phyloP scores from a whole-genome alignment of 768 basidiomycete species.

The Agrocybe praecox region DNA sequence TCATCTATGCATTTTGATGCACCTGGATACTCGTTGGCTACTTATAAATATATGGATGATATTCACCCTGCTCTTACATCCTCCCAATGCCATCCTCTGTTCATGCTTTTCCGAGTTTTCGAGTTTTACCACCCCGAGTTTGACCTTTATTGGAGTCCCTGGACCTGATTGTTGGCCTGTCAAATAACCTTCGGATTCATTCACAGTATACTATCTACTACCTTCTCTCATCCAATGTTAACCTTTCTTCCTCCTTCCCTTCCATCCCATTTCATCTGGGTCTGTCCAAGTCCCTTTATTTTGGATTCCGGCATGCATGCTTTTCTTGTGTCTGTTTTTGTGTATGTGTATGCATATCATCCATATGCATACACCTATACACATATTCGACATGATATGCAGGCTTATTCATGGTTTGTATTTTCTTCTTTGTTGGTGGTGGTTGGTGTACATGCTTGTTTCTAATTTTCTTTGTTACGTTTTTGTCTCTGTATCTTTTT shows the following conservation, averaged over 20 bases:
- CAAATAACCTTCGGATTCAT: constrained; percentile 27
- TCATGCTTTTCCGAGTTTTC: background rate
- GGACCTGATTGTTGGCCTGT: constrained; percentile 30
- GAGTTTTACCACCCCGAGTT: background rate
- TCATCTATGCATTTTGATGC: too few species aligned
- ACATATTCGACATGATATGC: too few species aligned
- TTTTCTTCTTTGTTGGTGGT: too few species aligned
- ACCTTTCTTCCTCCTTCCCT: background rate
- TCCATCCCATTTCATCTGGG: background rate
- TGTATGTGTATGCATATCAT: background rate
- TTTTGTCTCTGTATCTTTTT: background rate
- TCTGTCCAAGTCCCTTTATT: too few species aligned
- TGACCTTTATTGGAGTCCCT: background rate
- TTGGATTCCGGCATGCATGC: too few species aligned
- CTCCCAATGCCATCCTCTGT: background rate
- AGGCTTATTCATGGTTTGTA: too few species aligned
- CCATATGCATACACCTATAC: too few species aligned
- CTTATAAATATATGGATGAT: too few species aligned
- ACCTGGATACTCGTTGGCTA: too few species aligned
- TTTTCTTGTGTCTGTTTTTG: background rate
- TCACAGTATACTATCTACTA: background rate
- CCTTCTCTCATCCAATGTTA: background rate
- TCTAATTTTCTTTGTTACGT: background rate
- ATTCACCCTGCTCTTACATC: too few species aligned
- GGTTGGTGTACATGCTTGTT: too few species aligned